A percentile compares a stretch with the other conserved stretches of the same genome.
These are phyloP conservation scores for Hawksworthiomyces lignivorus DNA, from an alignment of 2,329 filamentous ascomycete species.

Conservation along the genomic window DNA sequence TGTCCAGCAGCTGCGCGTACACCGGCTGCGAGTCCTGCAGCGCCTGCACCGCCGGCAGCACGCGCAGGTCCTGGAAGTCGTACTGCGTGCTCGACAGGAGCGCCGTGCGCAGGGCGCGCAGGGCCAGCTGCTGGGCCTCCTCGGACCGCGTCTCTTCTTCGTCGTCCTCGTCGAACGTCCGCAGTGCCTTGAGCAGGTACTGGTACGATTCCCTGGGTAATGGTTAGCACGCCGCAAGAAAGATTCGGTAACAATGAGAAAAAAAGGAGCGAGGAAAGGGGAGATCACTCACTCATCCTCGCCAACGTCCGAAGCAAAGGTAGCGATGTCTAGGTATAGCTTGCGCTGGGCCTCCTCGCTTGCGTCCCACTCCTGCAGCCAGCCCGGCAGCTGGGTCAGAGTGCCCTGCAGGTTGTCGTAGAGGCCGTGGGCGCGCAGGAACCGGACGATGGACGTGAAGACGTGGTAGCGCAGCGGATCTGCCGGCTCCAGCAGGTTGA, in stretches of 20 bases:
- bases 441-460: constrained; percentile 77
- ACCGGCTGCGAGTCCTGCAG: constrained; percentile 76
- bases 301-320: constrained; percentile 69
- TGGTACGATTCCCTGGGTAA: constrained; percentile 52
- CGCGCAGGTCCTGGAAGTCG: constrained; percentile 74
- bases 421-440: constrained; percentile 66
- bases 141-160: constrained; percentile 49
- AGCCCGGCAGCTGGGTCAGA: constrained; percentile 72
- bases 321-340: constrained; percentile 74
- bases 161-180: constrained; percentile 50
- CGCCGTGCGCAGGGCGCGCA: constrained; percentile 48
- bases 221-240: constrained; percentile 7
- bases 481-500: constrained; percentile 78
- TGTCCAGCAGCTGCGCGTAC: constrained; percentile 87
- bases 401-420: constrained; percentile 81
- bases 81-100: constrained; percentile 50
- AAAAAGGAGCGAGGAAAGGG: constrained; percentile 3
- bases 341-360: constrained; percentile 77
- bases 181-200: constrained; percentile 56
- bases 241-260: not conserved
- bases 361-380: constrained; percentile 77
- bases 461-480: constrained; percentile 83
- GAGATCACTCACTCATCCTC: constrained; percentile 59
- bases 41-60: constrained; percentile 75
- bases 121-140: constrained; percentile 52